phyloP scores from a whole-genome alignment of 1,284 basidiomycete genomes.

The Heterobasidion occidentale region DNA sequence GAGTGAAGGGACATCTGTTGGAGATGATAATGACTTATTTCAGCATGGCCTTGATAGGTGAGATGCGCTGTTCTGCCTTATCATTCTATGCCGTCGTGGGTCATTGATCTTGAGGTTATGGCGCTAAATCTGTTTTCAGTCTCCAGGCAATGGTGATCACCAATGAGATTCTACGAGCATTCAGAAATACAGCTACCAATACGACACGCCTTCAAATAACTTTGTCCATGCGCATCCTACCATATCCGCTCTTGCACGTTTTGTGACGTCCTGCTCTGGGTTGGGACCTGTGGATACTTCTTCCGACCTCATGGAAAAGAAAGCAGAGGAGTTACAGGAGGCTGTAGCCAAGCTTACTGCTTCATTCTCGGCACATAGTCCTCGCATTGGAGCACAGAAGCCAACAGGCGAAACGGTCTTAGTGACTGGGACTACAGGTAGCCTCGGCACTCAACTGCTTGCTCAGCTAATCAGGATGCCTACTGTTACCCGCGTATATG shows the following conservation, averaged over 20 bases:
- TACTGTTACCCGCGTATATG: conserved; percentile 15
- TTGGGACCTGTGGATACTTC: not conserved
- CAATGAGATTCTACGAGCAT: conserved; percentile 19
- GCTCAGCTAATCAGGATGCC: conserved; percentile 3
- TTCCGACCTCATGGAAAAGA: not conserved
- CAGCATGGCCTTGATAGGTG: conserved; percentile 36
- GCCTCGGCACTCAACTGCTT: conserved; percentile 9
- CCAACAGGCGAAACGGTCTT: not conserved
- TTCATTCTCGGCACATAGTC: not conserved
- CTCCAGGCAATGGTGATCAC: conserved; percentile 26
- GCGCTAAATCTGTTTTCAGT: conserved; percentile 8
- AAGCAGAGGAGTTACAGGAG: not conserved
- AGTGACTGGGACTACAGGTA: conserved; percentile 9
- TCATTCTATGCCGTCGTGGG: not conserved
- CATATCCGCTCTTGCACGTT: conserved; percentile 10
- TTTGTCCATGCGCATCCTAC: conserved; percentile 18
- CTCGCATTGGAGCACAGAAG: not conserved
- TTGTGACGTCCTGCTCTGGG: conserved; percentile 1
- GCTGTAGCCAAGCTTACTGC: not conserved
- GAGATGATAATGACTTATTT: conserved; percentile 33
- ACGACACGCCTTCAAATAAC: conserved; percentile 2
- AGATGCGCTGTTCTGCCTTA: too few species aligned
- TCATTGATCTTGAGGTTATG: not conserved
- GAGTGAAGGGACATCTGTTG: conserved; percentile 8
- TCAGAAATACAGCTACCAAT: conserved; percentile 10